Percentiles rank a stretch among this genome's conserved stretches.
These are phyloP conservation scores for Candida germanica DNA, from an alignment of 805 yeast species.

Conservation along the genomic window DNA sequence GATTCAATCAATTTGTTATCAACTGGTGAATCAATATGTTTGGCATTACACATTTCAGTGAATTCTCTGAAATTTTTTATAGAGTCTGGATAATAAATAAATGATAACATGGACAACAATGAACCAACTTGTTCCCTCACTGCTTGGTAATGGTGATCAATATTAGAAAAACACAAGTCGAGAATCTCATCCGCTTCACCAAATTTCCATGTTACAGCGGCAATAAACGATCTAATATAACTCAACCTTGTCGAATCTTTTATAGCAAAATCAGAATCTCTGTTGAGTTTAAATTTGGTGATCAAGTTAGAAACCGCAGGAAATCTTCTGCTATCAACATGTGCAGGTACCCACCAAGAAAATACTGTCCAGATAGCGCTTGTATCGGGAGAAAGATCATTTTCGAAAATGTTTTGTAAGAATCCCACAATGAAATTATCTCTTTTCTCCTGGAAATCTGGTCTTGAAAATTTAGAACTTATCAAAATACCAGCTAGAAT, in stretches of 20 bases:
- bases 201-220: slow-evolving; percentile 53
- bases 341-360: slow-evolving; percentile 69
- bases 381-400: slow-evolving; percentile 72
- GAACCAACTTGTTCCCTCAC: slow-evolving; percentile 70
- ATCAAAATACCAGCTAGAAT: slow-evolving; percentile 60
- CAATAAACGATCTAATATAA: slow-evolving; percentile 50
- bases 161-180: slow-evolving; percentile 43
- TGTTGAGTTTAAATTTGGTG: slow-evolving; percentile 45
- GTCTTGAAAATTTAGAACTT: slow-evolving; percentile 43
- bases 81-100: slow-evolving; percentile 42
- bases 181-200: slow-evolving; percentile 45
- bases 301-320: slow-evolving; percentile 48
- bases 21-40: slow-evolving; percentile 21
- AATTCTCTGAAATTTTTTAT: slow-evolving; percentile 37
- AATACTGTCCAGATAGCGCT: slow-evolving; percentile 71
- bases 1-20: slow-evolving; percentile 15
- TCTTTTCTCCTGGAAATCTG: slow-evolving; percentile 30
- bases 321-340: slow-evolving; percentile 64
- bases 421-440: slow-evolving; percentile 47
- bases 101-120: slow-evolving; percentile 47
- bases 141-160: slow-evolving; percentile 67
- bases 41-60: slow-evolving; percentile 32
- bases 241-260: slow-evolving; percentile 59
- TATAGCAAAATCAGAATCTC: slow-evolving; percentile 58
- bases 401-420: slow-evolving; percentile 44